phyloP scores from a whole-genome alignment of 164 flowering plant species.

The Liquidambar formosana region DNA sequence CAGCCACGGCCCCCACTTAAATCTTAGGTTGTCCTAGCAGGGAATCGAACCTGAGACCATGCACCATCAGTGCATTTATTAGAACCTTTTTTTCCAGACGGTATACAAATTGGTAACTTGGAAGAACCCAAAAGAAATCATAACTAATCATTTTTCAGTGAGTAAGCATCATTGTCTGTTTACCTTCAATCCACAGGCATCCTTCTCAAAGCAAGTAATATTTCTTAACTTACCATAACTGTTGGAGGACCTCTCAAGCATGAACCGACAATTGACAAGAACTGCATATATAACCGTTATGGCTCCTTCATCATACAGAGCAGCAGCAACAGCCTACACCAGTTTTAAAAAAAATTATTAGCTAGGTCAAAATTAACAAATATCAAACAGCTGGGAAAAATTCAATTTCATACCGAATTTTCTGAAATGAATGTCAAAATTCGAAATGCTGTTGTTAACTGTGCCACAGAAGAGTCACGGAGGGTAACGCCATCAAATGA shows the following conservation, averaged over 20 bases:
- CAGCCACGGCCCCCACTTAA: too few species aligned
- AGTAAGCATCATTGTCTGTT: too few species aligned
- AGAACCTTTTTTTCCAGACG: too few species aligned
- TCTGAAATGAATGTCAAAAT: constrained; percentile 95
- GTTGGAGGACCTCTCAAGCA: constrained; percentile 93
- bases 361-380: background rate
- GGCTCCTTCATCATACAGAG: constrained; percentile 92
- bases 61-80: too few species aligned
- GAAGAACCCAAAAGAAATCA: too few species aligned
- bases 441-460: constrained; percentile 84
- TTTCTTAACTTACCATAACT: constrained; percentile 65
- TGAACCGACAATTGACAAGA: constrained; percentile 72
- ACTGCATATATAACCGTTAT: constrained; percentile 68
- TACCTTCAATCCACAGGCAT: too few species aligned
- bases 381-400: background rate
- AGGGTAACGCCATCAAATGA: constrained; percentile 78
- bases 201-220: background rate
- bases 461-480: constrained; percentile 84
- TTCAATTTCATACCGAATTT: constrained; percentile 58
- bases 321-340: constrained; percentile 77
- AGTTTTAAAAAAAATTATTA: constrained; percentile 18
- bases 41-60: too few species aligned
- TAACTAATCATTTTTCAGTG: too few species aligned
- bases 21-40: too few species aligned
- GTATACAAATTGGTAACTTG: too few species aligned